A percentile compares a stretch with the other conserved stretches of the same genome.
These are phyloP conservation scores for Penicillium chermesinum DNA, from an alignment of 495 filamentous ascomycete species.

Conservation along the genomic window DNA sequence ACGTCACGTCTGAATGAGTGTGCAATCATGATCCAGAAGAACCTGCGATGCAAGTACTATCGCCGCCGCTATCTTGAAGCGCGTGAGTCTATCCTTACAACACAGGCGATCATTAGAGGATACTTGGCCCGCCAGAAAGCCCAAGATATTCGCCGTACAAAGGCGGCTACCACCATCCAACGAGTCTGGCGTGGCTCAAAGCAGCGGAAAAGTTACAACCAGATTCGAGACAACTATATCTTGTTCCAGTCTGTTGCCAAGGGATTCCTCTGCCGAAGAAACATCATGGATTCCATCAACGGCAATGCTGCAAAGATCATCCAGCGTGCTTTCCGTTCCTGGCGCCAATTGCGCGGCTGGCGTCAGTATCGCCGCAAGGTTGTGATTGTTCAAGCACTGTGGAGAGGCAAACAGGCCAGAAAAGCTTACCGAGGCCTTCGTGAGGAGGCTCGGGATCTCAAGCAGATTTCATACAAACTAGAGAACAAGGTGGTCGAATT, in stretches of 20 bases:
- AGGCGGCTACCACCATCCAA: slow-evolving; percentile 90
- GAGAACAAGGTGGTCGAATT: slow-evolving; percentile 99
- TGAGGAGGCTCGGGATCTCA: slow-evolving; percentile 94
- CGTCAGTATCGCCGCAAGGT: slow-evolving; percentile 83
- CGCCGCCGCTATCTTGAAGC: slow-evolving; percentile 87
- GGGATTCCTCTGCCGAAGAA: slow-evolving; percentile 80
- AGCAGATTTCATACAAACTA: slow-evolving; percentile 97
- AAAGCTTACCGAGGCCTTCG: slow-evolving; percentile 80
- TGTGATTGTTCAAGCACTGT: slow-evolving; percentile 86
- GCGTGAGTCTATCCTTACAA: slow-evolving; percentile 68
- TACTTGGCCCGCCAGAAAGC: slow-evolving; percentile 70
- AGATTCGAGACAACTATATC: slow-evolving; percentile 75
- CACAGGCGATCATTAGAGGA: slow-evolving; percentile 71
- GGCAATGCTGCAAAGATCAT: slow-evolving; percentile 90
- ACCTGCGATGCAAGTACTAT: slow-evolving; percentile 91
- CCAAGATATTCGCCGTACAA: slow-evolving; percentile 73
- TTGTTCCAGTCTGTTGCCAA: slow-evolving; percentile 83
- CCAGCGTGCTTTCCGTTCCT: slow-evolving; percentile 82
- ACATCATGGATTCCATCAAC: slow-evolving; percentile 87
- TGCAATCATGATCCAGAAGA: slow-evolving; percentile 99
- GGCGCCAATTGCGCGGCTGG: slow-evolving; percentile 74
- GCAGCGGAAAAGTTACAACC: slow-evolving; percentile 70
- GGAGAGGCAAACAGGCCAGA: slow-evolving; percentile 81
- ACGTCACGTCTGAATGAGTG: slow-evolving; percentile 88
- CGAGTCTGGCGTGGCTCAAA: slow-evolving; percentile 89